A percentile compares a stretch with the other conserved stretches of the same genome.
Conservation (phyloP, 2,329 filamentous ascomycete species). For the Trichoderma koningii region DNA sequence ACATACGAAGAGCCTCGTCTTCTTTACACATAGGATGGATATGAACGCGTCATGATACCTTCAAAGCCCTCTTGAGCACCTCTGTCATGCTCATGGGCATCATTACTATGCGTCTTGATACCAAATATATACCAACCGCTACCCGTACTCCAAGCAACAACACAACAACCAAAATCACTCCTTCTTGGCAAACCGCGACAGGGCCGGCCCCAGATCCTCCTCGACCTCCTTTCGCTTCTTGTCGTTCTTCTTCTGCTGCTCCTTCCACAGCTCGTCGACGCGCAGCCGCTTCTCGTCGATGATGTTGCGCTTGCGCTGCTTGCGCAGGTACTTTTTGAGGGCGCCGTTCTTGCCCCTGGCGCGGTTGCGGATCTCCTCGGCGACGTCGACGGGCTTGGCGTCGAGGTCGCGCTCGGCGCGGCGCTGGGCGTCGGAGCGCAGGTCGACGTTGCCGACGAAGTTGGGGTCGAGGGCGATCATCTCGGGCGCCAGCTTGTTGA, state of each 20-base stretch:
- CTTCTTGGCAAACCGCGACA: slow-evolving; percentile 82
- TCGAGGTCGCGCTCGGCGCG: slow-evolving; percentile 80
- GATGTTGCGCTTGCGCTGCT: slow-evolving; percentile 89
- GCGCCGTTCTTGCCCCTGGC: slow-evolving; percentile 88
- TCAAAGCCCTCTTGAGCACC: background rate
- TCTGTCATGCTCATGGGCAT: slow-evolving; percentile 29
- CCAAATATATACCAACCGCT: slow-evolving; percentile 14
- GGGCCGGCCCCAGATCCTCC: slow-evolving; percentile 77
- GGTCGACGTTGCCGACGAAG: slow-evolving; percentile 85
- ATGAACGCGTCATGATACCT: background rate
- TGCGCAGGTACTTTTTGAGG: slow-evolving; percentile 82
- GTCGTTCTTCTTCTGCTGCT: slow-evolving; percentile 67
- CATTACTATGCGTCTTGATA: slow-evolving; percentile 26
- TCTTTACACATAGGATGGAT: background rate
- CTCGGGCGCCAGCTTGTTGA: slow-evolving; percentile 93
- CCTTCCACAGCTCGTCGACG: slow-evolving; percentile 79
- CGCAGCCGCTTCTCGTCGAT: slow-evolving; percentile 92
- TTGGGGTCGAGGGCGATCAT: slow-evolving; percentile 96
- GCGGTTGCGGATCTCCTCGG: slow-evolving; percentile 69
- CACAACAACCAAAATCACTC: slow-evolving; percentile 43
- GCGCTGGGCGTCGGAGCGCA: slow-evolving; percentile 75
- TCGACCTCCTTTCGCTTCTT: slow-evolving; percentile 64
- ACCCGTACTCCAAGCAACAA: too few relatives aligned
- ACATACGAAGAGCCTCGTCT: background rate
- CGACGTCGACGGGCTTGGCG: slow-evolving; percentile 58